A percentile compares a stretch with the other conserved stretches of the same genome.
Evolutionary conservation across 306 rosid genomes (phyloP).

Genomic region (Elaeagnus macrophylla): DNA sequence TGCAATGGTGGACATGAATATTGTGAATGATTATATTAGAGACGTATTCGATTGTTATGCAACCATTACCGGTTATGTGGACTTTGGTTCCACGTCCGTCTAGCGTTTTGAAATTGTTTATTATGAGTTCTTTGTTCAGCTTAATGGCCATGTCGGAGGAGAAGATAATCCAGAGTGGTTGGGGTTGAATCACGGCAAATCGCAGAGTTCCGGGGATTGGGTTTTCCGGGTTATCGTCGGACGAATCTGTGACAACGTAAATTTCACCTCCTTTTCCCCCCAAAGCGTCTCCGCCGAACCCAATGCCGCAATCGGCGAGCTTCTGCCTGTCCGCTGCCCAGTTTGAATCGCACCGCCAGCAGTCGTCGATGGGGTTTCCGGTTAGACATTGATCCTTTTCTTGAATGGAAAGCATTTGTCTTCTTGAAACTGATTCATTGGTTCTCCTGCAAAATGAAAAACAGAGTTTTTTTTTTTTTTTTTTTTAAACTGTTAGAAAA

Average conservation of each 20-base stretch:
- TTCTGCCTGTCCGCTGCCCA: slow-evolving; percentile 1
- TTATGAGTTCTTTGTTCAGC: background rate
- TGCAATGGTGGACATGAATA: slow-evolving; percentile 1
- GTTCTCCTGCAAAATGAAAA: background rate
- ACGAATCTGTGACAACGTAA: background rate
- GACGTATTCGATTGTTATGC: background rate
- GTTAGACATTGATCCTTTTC: background rate
- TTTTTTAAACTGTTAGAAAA: no score
- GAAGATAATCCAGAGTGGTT: slow-evolving; percentile 3
- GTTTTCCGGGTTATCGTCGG: background rate
- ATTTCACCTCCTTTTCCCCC: background rate
- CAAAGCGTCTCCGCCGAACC: slow-evolving; percentile 3
- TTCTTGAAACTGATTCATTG: slow-evolving; percentile 1
- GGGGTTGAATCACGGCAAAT: background rate
- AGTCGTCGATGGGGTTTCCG: slow-evolving; percentile 4
- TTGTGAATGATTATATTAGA: slow-evolving; percentile 1
- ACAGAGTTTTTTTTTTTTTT: no score
- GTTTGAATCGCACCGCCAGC: slow-evolving; percentile 2
- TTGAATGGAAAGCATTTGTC: background rate
- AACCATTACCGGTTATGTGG: slow-evolving; percentile 2
- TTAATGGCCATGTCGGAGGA: slow-evolving; percentile 2
- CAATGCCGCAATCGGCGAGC: slow-evolving; percentile 4
- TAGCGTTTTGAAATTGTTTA: background rate
- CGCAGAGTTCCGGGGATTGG: slow-evolving; percentile 2
- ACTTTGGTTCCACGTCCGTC: slow-evolving; percentile 1